Base-by-base conservation (phyloP, 2,329 filamentous ascomycete genomes). In the Talaromyces sp. region DNA sequence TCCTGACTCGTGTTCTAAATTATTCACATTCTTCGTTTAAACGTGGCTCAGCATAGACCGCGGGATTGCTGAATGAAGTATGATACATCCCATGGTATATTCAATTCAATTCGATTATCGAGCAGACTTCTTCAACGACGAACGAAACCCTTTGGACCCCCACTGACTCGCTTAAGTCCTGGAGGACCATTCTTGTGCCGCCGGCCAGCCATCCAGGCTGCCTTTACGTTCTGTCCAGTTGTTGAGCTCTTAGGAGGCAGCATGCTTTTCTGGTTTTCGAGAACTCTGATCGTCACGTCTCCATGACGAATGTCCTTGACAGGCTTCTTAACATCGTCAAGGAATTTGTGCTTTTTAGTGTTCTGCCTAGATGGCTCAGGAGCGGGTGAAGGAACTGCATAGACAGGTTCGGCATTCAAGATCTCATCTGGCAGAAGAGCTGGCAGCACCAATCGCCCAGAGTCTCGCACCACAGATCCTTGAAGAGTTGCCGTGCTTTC, bases 401-500 rank as follows among this genome's bases (percentile, higher is more conserved):
- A 67, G 31, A 74, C 71, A 24, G 78, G 79, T 27, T 77, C 76
- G 14, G 77, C 75, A 56, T 78, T 79, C 54, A 84, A 69, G 48
- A 84, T 77, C 26, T 81, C 79, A 56, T 79, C 77, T 5, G 81
- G 81, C 35, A 84, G 77, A 24, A 83, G 74, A 43, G 75, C 76
- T 6, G 81, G 81, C 12, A 83, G 74, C n/a, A 70, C 67, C 11
- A 65, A 70, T 63, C 69, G 69, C 66, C 72, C 67, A 63, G 71
- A 60, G 57, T 75, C 72, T 61, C 74, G 71, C 32, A 69, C 72
- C 29, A 64, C 70, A 24, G 70, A 74, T 38, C 72, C 75, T 62
- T 75, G 74, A 9, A 77, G 65, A 4, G 75, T 78, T 54, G 67
- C 70, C 9, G 75, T 75, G 62, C 75, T 78, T 62, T 77, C 75